Conservation (phyloP, 495 filamentous ascomycete species). For the Aspergillus ostianus region DNA sequence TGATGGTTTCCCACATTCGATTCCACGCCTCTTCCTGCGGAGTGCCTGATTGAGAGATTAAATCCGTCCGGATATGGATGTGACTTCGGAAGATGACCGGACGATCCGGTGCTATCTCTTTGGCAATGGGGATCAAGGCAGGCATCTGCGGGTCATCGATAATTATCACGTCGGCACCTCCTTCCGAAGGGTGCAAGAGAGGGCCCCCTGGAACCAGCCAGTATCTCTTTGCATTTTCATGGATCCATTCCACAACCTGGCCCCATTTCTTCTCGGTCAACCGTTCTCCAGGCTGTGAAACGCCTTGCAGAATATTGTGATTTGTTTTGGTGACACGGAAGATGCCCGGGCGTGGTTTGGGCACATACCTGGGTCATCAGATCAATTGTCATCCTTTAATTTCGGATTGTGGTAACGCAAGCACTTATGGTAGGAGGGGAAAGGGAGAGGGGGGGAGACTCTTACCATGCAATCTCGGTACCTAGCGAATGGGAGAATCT, state of each 20-base stretch:
- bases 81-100: constrained; percentile 80
- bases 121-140: constrained; percentile 73
- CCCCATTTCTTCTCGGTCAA: constrained; percentile 59
- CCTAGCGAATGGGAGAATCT: constrained; percentile 68
- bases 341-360: constrained; percentile 78
- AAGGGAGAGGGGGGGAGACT: neutral
- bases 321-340: constrained; percentile 89
- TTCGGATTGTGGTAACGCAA: neutral
- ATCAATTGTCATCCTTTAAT: neutral
- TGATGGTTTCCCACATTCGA: constrained; percentile 72
- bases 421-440: too few relatives aligned
- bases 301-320: constrained; percentile 91
- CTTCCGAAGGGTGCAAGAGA: constrained; percentile 61
- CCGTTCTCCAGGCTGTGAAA: constrained; percentile 60
- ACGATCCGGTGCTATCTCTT: constrained; percentile 64
- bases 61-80: constrained; percentile 80
- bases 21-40: constrained; percentile 76
- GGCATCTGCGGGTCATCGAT: constrained; percentile 92
- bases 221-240: constrained; percentile 72
- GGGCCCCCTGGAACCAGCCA: constrained; percentile 72
- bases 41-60: constrained; percentile 57
- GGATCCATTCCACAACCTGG: constrained; percentile 67
- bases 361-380: constrained; percentile 57
- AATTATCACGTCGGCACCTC: constrained; percentile 77
- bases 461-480: constrained; percentile 75